These are phyloP conservation scores for Paecilomyces fulvus DNA, from an alignment of 2,329 filamentous ascomycete genomes.

Conservation along the genomic window DNA sequence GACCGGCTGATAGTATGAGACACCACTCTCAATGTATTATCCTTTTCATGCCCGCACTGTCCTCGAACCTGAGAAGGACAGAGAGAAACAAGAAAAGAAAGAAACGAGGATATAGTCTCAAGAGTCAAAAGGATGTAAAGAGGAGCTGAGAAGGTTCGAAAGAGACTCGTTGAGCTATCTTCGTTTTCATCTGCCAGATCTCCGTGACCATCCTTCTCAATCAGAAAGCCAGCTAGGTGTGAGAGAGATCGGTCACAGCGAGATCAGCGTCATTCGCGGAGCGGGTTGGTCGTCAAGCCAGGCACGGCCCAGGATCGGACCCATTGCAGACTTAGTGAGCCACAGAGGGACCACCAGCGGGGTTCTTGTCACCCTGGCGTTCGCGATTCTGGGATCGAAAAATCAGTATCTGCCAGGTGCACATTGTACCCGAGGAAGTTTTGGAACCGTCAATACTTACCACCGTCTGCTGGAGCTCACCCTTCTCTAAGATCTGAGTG, in stretches of 20 bases:
- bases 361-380: constrained; percentile 22
- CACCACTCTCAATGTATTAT: neutral
- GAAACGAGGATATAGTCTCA: neutral
- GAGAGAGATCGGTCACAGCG: neutral
- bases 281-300: neutral
- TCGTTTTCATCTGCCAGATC: neutral
- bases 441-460: constrained; percentile 30
- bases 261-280: neutral
- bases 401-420: constrained; percentile 1
- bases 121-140: neutral
- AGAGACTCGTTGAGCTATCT: neutral
- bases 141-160: neutral
- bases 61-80: neutral
- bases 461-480: constrained; percentile 55
- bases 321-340: neutral
- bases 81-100: neutral
- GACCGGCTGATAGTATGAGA: neutral
- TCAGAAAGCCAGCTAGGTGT: neutral
- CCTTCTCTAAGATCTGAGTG: constrained; percentile 69
- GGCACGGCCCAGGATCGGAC: neutral
- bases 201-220: neutral
- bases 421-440: neutral
- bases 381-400: constrained; percentile 17
- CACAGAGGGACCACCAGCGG: constrained; percentile 12
- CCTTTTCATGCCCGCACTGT: neutral